A percentile compares a stretch with the other conserved stretches of the same genome.
These are phyloP conservation scores for Neurospora africana DNA, from an alignment of 495 filamentous ascomycete genomes.

Conservation along the genomic window DNA sequence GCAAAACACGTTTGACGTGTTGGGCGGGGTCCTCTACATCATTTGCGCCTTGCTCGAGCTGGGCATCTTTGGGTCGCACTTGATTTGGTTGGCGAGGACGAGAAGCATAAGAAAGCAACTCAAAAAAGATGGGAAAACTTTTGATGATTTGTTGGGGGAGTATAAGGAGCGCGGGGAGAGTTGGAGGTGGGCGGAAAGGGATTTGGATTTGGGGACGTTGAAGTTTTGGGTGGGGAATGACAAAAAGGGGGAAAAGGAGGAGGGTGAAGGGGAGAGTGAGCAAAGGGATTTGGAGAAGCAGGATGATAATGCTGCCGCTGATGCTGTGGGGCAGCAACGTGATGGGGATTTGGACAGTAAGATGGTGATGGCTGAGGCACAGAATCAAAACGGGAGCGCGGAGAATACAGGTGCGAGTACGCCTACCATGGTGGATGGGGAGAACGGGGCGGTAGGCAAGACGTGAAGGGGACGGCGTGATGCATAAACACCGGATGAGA, in stretches of 20 bases:
- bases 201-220: neutral
- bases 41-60: conserved; percentile 53
- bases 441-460: neutral
- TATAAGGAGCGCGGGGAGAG: conserved; percentile 21
- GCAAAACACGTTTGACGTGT: conserved; percentile 58
- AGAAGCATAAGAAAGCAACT: conserved; percentile 48
- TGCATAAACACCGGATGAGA: neutral
- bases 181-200: conserved; percentile 34
- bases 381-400: neutral
- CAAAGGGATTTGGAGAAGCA: neutral
- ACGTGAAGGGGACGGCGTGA: neutral
- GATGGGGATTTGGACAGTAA: neutral
- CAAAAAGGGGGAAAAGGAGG: neutral
- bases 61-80: conserved; percentile 59
- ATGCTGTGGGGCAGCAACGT: neutral
- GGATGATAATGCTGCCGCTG: neutral
- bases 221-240: neutral
- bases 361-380: neutral
- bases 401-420: neutral
- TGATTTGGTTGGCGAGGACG: conserved; percentile 57
- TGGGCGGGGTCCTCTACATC: conserved; percentile 62
- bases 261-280: neutral
- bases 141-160: conserved; percentile 51
- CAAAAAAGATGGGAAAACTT: conserved; percentile 43
- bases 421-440: neutral